Evolutionary conservation across 1,139 yeast genomes (phyloP).

Genomic region (Torulaspora pretoriensis): DNA sequence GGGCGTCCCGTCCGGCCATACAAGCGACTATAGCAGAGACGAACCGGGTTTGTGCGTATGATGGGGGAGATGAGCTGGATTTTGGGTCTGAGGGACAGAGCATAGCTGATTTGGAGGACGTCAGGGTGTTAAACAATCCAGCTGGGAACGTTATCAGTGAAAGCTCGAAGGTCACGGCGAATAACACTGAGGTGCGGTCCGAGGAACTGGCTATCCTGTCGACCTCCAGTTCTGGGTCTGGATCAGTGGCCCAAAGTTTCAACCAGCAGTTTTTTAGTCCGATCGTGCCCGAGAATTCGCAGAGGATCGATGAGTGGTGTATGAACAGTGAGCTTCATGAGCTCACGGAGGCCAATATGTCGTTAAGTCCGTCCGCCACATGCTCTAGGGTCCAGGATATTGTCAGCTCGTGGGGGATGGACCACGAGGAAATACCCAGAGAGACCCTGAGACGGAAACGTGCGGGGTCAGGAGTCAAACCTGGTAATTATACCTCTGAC

Average conservation of each 20-base stretch:
- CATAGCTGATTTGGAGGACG: slow-evolving; percentile 12
- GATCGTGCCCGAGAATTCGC: slow-evolving; percentile 13
- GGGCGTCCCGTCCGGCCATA: slow-evolving; percentile 21
- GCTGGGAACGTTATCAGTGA: slow-evolving; percentile 14
- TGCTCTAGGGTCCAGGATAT: slow-evolving; percentile 16
- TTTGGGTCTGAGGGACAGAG: slow-evolving; percentile 10
- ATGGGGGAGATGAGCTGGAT: slow-evolving; percentile 8
- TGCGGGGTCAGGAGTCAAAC: background rate
- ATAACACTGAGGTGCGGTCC: slow-evolving; percentile 12
- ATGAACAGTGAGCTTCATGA: slow-evolving; percentile 12
- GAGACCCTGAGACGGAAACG: background rate
- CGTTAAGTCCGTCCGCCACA: slow-evolving; percentile 6
- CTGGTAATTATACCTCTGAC: slow-evolving; percentile 14
- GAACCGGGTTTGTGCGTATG: slow-evolving; percentile 8
- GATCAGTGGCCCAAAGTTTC: background rate
- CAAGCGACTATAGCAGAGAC: slow-evolving; percentile 19
- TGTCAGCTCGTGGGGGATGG: slow-evolving; percentile 20
- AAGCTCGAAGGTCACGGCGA: slow-evolving; percentile 11
- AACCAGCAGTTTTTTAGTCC: slow-evolving; percentile 5
- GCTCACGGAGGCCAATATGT: slow-evolving; percentile 1
- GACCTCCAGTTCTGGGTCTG: slow-evolving; percentile 17
- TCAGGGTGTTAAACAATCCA: slow-evolving; percentile 19
- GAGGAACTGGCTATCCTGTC: slow-evolving; percentile 24
- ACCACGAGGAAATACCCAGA: slow-evolving; percentile 4
- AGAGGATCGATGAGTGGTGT: slow-evolving; percentile 24